A percentile compares a stretch with the other conserved stretches of the same genome.
Evolutionary conservation across 345 rosid species (phyloP).

Genomic region (Capsella bursapastoris): DNA sequence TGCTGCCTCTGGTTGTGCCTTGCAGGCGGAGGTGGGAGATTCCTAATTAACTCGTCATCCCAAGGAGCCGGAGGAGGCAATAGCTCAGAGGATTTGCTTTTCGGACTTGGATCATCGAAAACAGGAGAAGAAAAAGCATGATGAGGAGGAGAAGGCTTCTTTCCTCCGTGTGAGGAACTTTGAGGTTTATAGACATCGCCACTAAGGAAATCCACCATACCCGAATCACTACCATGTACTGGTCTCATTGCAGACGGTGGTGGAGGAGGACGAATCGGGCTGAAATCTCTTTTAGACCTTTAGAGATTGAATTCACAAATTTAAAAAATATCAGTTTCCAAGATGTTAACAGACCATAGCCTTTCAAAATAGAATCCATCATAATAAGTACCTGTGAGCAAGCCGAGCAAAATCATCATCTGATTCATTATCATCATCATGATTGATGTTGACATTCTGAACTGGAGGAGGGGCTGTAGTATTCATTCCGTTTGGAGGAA

Average conservation of each 20-base stretch:
- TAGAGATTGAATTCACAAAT: constrained; percentile 34
- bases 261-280: constrained; percentile 77
- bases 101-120: constrained; percentile 32
- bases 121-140: constrained; percentile 23
- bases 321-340: not conserved
- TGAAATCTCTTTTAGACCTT: constrained; percentile 67
- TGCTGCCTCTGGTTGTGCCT: constrained; percentile 83
- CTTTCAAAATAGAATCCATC: constrained; percentile 7
- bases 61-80: constrained; percentile 69
- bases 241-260: constrained; percentile 77
- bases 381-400: constrained; percentile 66
- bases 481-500: constrained; percentile 51
- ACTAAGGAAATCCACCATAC: constrained; percentile 71
- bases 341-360: constrained; percentile 14
- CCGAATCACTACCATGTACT: constrained; percentile 48
- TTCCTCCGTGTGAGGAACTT: constrained; percentile 47
- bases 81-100: constrained; percentile 46
- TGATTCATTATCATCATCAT: constrained; percentile 56
- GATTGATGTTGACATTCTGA: constrained; percentile 47
- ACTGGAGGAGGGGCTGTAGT: constrained; percentile 53
- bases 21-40: constrained; percentile 87
- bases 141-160: constrained; percentile 37
- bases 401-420: constrained; percentile 85
- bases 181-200: constrained; percentile 76
- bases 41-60: constrained; percentile 52